Percentiles rank a stretch among this genome's conserved stretches.
Evolutionary conservation across 768 basidiomycete genomes (phyloP).

Genomic region (Naganishia antarctica): DNA sequence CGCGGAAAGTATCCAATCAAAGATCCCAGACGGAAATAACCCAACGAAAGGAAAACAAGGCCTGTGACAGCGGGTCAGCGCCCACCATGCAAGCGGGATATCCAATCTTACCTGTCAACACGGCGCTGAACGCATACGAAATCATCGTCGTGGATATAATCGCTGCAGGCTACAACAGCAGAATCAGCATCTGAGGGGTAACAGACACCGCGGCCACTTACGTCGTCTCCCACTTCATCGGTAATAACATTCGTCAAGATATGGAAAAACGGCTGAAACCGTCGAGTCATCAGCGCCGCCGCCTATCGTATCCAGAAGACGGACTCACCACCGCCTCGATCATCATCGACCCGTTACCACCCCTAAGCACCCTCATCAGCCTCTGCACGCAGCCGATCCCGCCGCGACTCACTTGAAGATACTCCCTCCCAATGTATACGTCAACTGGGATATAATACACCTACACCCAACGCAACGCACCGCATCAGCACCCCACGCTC

Average conservation of each 20-base stretch:
- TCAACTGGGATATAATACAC: conserved; percentile 72
- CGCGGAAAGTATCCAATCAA: conserved; percentile 93
- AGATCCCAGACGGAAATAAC: conserved; percentile 72
- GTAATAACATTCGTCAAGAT: conserved; percentile 77
- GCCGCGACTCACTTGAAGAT: conserved; percentile 61
- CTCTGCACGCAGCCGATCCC: neutral
- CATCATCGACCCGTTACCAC: conserved; percentile 61
- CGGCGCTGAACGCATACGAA: conserved; percentile 76
- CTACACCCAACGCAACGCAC: no score
- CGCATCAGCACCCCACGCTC: no score
- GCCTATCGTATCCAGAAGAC: neutral
- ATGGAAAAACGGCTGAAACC: conserved; percentile 81
- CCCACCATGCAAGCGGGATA: neutral
- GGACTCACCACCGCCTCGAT: conserved; percentile 80
- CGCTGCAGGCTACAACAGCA: conserved; percentile 51
- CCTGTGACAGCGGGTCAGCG: conserved; percentile 50
- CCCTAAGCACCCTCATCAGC: conserved; percentile 4
- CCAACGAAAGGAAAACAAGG: conserved; percentile 78
- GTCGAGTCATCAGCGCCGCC: neutral
- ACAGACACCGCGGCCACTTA: conserved; percentile 28
- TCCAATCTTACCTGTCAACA: conserved; percentile 66
- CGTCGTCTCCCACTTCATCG: conserved; percentile 64
- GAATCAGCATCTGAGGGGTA: neutral
- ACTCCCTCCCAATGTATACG: conserved; percentile 79
- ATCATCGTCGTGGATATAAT: conserved; percentile 89